Evolutionary conservation across 768 basidiomycete species (phyloP).

Genomic region (Russula sp.): DNA sequence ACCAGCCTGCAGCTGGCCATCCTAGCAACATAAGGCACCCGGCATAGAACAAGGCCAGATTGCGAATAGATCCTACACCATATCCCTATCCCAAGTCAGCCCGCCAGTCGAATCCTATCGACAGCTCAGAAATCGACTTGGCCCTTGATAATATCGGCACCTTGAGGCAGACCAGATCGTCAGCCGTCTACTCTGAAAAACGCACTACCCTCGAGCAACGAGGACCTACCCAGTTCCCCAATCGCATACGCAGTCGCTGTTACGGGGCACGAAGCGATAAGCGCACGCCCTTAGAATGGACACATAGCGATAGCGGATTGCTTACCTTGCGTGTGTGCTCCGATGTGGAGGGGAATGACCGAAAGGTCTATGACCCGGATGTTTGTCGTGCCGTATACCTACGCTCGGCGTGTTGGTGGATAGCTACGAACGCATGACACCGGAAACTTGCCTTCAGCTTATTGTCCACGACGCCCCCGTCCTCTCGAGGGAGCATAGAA

Average conservation of each 20-base stretch:
- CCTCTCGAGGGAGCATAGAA: conserved; percentile 21
- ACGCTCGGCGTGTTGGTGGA: background rate
- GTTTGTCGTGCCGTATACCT: conserved; percentile 31
- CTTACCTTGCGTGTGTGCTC: conserved; percentile 25
- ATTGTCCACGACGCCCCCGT: conserved; percentile 22
- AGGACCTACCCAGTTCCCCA: conserved; percentile 17
- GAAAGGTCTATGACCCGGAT: conserved; percentile 31
- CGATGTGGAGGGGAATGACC: conserved; percentile 29
- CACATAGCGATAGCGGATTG: too few species aligned
- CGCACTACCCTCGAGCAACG: background rate
- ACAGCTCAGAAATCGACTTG: conserved; percentile 10
- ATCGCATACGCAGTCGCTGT: conserved; percentile 22
- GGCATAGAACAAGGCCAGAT: too few species aligned
- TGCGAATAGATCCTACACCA: background rate
- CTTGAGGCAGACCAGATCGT: background rate
- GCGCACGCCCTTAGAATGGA: background rate
- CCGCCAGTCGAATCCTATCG: background rate
- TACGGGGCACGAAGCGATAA: background rate
- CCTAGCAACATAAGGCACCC: too few species aligned
- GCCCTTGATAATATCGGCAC: conserved; percentile 19
- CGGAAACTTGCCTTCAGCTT: conserved; percentile 15
- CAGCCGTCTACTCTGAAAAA: background rate
- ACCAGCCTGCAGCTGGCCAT: too few species aligned
- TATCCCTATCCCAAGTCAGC: too few species aligned
- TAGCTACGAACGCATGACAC: background rate